A percentile compares a stretch with the other conserved stretches of the same genome.
Conservation (phyloP, 1,284 basidiomycete species). For the Naganishia cerealis region DNA sequence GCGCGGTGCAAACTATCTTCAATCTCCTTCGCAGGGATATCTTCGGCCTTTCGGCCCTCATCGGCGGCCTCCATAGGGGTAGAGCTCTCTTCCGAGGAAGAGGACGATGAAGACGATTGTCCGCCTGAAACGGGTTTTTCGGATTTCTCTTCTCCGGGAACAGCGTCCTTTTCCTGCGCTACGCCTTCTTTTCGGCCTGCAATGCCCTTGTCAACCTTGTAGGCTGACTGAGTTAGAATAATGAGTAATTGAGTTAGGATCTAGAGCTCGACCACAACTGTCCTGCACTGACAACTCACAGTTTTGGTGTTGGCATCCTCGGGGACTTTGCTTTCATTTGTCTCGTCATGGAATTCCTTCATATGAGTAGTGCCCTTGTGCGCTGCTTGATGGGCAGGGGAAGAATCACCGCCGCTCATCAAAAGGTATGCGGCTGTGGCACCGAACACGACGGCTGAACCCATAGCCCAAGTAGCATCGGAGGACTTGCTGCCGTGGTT, state of each 20-base stretch:
- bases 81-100: slow-evolving; percentile 6
- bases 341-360: slow-evolving; percentile 31
- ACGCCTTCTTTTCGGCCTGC: slow-evolving; percentile 12
- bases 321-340: slow-evolving; percentile 25
- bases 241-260: neutral
- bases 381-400: slow-evolving; percentile 22
- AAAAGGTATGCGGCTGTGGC: slow-evolving; percentile 29
- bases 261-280: too few relatives aligned
- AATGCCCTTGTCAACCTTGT: slow-evolving; percentile 28
- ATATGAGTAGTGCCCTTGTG: slow-evolving; percentile 31
- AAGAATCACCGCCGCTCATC: slow-evolving; percentile 19
- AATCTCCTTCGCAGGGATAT: slow-evolving; percentile 27
- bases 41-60: slow-evolving; percentile 30
- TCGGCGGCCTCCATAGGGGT: slow-evolving; percentile 30
- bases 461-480: slow-evolving; percentile 31
- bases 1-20: slow-evolving; percentile 36
- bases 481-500: slow-evolving; percentile 19
- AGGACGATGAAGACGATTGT: slow-evolving; percentile 20
- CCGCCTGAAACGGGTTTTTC: slow-evolving; percentile 21
- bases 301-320: slow-evolving; percentile 23
- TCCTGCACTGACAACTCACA: neutral
- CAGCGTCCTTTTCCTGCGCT: slow-evolving; percentile 21
- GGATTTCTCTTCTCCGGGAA: slow-evolving; percentile 26
- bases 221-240: slow-evolving; percentile 6
- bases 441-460: slow-evolving; percentile 33